Evolutionary conservation across 1,284 basidiomycete species (phyloP), one percentile per base, ranked within the genome.

Genomic region (Moesziomyces antarcticus): DNA sequence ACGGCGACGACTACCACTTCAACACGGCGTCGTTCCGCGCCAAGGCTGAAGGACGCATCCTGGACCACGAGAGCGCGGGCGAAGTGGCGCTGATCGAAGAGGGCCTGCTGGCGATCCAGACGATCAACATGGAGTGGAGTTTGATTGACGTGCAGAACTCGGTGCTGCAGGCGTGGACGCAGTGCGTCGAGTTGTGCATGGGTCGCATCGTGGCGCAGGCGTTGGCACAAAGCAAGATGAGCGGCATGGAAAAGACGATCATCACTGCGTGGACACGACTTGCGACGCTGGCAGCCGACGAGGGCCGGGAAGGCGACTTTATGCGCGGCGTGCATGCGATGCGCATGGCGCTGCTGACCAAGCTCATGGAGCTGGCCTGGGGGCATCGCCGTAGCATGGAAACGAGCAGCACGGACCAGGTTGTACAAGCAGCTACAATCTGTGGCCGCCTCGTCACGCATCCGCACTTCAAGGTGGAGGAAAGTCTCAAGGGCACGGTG

Each of bases 81-180:
- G 58, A 79, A 20, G 49, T 73, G 18, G 62, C 76, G 25, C 44
- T 75, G 41, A 59, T 77, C 53, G 66, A 84, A 58, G 65, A 81
- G 69, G 65, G 81, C 41, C 84, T 86, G 62, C 82, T 85, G 5
- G 85, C 87, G 18, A 74, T 84, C 9, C 83, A 87, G 3, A 88
- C 89, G 18, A 89, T 93, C 84, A 94, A 94, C 82, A 87, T 93
- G 70, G 93, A 94, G 81, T 88, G 94, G 73, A 94, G 93, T 0
- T 85, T 95, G 46, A 87, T 93, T 33, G 91, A 95, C 75, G 88
- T 91, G 1, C 91, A 94, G 83, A 89, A 89, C 4, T 86, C 89
- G 1, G 86, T 93, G 48, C 89, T 91, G 0, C 89, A 92, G 59
- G 89, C 93, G 3, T 96, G 93, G 92, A 89, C 90, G 49, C 87